Conservation (phyloP, 495 filamentous ascomycete genomes). For the Aspergillus baeticus region DNA sequence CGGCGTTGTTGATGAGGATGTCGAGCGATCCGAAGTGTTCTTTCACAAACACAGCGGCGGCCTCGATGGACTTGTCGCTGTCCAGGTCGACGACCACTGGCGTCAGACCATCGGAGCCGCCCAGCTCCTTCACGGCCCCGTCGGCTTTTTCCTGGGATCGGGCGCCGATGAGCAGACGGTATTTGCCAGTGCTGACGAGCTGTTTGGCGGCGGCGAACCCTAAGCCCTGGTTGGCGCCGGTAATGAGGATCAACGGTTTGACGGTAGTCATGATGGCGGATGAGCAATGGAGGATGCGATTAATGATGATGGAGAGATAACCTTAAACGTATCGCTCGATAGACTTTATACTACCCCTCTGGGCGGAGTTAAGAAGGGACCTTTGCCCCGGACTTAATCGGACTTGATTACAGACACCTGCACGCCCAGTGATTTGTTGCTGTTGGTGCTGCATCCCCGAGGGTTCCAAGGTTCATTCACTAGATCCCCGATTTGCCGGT, state of each 20-base stretch:
- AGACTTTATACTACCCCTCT: no score
- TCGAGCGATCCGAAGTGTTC: conserved; percentile 28
- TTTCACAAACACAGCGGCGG: conserved; percentile 32
- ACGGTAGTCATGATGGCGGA: neutral
- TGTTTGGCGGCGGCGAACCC: conserved; percentile 38
- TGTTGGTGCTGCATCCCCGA: no score
- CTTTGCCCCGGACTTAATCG: no score
- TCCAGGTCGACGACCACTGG: conserved; percentile 35
- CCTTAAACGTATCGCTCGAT: no score
- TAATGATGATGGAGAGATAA: no score
- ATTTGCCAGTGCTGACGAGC: conserved; percentile 27
- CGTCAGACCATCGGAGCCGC: conserved; percentile 15
- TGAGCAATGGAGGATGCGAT: no score
- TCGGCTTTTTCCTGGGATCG: conserved; percentile 27
- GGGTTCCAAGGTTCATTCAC: no score
- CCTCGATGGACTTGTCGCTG: conserved; percentile 34
- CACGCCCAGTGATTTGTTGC: no score
- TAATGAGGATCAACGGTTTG: conserved; percentile 34
- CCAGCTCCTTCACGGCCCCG: conserved; percentile 22
- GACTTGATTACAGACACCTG: no score
- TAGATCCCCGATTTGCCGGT: no score
- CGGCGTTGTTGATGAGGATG: conserved; percentile 42
- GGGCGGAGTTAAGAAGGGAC: no score
- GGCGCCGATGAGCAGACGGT: conserved; percentile 39
- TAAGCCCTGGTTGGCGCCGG: conserved; percentile 48